Base-by-base conservation (phyloP, 306 rosid species). In the Heteromeles arbutifolia region DNA sequence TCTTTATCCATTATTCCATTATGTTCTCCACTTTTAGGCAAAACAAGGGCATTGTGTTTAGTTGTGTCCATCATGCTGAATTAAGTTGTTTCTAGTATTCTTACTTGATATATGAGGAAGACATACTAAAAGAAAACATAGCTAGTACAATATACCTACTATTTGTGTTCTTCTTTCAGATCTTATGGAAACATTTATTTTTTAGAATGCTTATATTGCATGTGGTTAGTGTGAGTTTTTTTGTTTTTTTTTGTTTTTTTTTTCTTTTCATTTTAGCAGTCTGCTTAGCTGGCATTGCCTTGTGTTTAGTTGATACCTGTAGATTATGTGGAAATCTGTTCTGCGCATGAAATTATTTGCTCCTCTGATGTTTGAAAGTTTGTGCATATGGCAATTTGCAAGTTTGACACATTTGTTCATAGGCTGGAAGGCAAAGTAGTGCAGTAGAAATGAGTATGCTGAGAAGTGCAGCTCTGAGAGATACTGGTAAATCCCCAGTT, bases 381-480 rank as follows among this genome's bases (percentile, higher is more conserved):
- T 34, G 5, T 32, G 66, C 62, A 56, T 82, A 52, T 81, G 39
- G 69, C 71, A 56, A 77, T 74, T 65, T 79, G 72, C 74, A 37
- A 37, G 74, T 76, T 64, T 79, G 77, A 71, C 65, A 84, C 84
- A n/a, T 87, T 81, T 84, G 32, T 83, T 67, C 77, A 79, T 82
- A 96, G 99, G 81, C 78, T 84, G 88, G 88, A 48, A 87, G 93
- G 89, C 93, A 91, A 80, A 90, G 71, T 76, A 95, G 79, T 80
- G 83, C 75, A 54, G 80, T 88, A 41, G 97, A 90, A 72, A 82
- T 79, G 82, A 66, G 83, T 77, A 75, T 94, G 88, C 86, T 75
- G 74, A 87, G 96, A 82, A 83, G 86, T 73, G 82, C 78, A 69
- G 86, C 79, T 67, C 68, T 92, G 75, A 88, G 97, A 87, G 97